A percentile compares a stretch with the other conserved stretches of the same genome.
Evolutionary conservation across 2,329 filamentous ascomycete genomes (phyloP).

Genomic region (Colletotrichum incanum): DNA sequence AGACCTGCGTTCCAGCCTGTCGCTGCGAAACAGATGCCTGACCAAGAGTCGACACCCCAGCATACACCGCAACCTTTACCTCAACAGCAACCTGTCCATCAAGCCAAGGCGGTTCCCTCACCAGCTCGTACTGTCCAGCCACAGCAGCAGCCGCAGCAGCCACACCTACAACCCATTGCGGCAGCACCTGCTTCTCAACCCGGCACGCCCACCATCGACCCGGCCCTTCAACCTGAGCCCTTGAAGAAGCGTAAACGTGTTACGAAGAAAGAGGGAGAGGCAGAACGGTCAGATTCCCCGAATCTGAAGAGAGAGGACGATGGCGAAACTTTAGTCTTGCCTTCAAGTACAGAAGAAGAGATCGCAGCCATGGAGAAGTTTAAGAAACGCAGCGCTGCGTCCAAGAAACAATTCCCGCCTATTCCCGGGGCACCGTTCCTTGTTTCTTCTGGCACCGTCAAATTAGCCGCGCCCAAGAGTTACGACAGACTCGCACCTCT

Average conservation of each 20-base stretch:
- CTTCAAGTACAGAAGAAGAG: slow-evolving; percentile 45
- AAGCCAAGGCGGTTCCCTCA: slow-evolving; percentile 26
- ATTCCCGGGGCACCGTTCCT: slow-evolving; percentile 58
- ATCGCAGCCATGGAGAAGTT: slow-evolving; percentile 55
- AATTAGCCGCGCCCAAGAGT: slow-evolving; percentile 61
- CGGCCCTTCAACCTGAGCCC: slow-evolving; percentile 46
- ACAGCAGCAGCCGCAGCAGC: slow-evolving; percentile 23
- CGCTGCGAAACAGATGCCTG: slow-evolving; percentile 28
- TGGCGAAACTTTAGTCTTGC: slow-evolving; percentile 48
- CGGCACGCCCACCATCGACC: slow-evolving; percentile 36
- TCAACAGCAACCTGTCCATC: slow-evolving; percentile 46
- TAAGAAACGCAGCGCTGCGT: slow-evolving; percentile 55
- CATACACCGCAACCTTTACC: slow-evolving; percentile 13
- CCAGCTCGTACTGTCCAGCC: slow-evolving; percentile 24
- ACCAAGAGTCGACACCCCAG: slow-evolving; percentile 25
- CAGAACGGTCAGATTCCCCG: slow-evolving; percentile 52
- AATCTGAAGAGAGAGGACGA: slow-evolving; percentile 54
- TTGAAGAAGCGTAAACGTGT: slow-evolving; percentile 58
- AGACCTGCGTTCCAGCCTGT: slow-evolving; percentile 36
- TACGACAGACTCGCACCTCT: slow-evolving; percentile 62
- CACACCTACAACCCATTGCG: slow-evolving; percentile 20
- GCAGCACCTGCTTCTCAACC: slow-evolving; percentile 44
- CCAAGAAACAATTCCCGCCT: slow-evolving; percentile 56
- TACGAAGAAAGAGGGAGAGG: slow-evolving; percentile 47
- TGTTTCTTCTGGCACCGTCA: slow-evolving; percentile 56